Conservation (phyloP, 306 rosid genomes). For the Boehmeria nivea region DNA sequence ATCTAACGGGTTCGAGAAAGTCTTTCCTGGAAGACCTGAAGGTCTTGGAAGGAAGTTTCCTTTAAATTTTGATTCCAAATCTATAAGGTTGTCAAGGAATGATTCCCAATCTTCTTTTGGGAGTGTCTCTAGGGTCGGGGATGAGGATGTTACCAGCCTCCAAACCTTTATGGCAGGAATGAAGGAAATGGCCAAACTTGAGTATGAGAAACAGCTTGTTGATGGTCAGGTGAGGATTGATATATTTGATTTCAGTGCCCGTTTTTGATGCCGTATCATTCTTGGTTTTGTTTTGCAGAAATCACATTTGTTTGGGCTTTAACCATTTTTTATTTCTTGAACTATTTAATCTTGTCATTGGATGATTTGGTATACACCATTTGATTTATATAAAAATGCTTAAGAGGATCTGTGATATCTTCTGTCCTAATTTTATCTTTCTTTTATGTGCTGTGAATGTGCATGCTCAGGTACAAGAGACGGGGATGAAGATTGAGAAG, state of each 20-base stretch:
- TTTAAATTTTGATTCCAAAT: constrained; percentile 40
- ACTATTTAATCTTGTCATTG: too few species aligned
- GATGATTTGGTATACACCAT: too few species aligned
- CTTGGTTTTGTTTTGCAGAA: background rate
- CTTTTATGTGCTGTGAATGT: too few species aligned
- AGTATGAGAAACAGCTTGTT: constrained; percentile 64
- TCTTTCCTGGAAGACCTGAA: constrained; percentile 88
- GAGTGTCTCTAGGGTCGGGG: constrained; percentile 59
- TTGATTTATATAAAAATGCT: too few species aligned
- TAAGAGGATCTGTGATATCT: too few species aligned
- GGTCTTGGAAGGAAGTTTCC: constrained; percentile 48
- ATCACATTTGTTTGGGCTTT: too few species aligned
- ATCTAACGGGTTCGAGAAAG: constrained; percentile 49
- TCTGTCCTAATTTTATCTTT: too few species aligned
- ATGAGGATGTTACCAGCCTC: constrained; percentile 72
- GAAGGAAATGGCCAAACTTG: constrained; percentile 81
- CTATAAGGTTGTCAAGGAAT: constrained; percentile 41
- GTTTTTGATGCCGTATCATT: background rate
- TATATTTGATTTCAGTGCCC: background rate
- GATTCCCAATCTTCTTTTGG: constrained; percentile 81
- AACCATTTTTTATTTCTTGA: too few species aligned
- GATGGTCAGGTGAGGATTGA: constrained; percentile 61
- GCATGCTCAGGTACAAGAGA: constrained; percentile 39
- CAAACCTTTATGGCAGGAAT: constrained; percentile 84
- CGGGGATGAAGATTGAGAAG: constrained; percentile 26